A percentile compares a stretch with the other conserved stretches of the same genome.
These are phyloP conservation scores for Pulicaria dysenterica DNA, from an alignment of 129 eudicot genomes.

Conservation along the genomic window DNA sequence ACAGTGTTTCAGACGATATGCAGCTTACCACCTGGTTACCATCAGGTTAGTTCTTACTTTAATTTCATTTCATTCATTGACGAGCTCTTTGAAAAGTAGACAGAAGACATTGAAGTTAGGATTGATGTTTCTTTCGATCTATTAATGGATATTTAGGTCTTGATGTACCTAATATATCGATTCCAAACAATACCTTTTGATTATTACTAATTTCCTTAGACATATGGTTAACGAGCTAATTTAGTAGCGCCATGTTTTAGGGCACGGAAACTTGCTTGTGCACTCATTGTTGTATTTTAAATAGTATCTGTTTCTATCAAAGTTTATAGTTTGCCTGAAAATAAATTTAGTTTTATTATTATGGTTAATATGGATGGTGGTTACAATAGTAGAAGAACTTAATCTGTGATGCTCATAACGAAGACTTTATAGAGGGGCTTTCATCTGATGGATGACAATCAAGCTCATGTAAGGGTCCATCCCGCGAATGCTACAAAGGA, in stretches of 20 bases:
- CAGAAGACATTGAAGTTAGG: slow-evolving; percentile 2
- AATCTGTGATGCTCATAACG: neutral
- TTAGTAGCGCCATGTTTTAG: slow-evolving; percentile 3
- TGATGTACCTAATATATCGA: neutral
- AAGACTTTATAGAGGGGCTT: slow-evolving; percentile 1
- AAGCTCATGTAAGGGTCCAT: too few relatives aligned
- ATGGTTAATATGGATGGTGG: neutral
- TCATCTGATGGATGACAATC: neutral
- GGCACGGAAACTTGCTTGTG: neutral
- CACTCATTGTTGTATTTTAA: neutral
- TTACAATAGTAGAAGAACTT: neutral
- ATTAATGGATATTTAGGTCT: slow-evolving; percentile 4
- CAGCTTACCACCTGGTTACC: slow-evolving; percentile 86
- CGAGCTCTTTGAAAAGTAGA: neutral
- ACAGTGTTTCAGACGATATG: slow-evolving; percentile 81
- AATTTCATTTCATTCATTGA: neutral
- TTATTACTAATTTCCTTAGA: neutral
- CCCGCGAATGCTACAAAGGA: too few relatives aligned
- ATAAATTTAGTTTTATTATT: neutral
- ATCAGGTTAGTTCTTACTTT: slow-evolving; percentile 61
- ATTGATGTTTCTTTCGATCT: neutral
- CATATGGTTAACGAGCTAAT: slow-evolving; percentile 7
- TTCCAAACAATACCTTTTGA: neutral
- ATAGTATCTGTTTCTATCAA: neutral
- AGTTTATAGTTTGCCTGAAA: neutral